Base-by-base conservation (phyloP, 441 rosid genomes). In the Erodium trifolium region DNA sequence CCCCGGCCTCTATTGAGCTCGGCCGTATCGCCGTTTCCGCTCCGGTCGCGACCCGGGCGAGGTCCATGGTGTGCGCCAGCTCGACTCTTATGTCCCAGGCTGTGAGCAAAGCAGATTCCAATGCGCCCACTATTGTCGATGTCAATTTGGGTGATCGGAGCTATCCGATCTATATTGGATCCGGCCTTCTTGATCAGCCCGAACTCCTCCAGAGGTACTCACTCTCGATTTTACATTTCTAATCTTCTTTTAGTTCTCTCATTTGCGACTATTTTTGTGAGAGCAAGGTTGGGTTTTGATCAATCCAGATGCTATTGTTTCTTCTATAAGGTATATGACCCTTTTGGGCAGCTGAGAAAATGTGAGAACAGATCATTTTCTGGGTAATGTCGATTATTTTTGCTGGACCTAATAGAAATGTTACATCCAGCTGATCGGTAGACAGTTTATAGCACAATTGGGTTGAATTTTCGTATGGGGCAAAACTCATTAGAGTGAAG, bases 81-180 rank as follows among this genome's bases (percentile, higher is more conserved):
- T 75, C 92, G 47, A 76, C 87, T 73, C 84, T 87, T 67, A 81
- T 92, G 84, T 91, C 86, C 70, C 86, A 82, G 63, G 78, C 84
- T 2, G 76, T 76, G 47, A 55, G 76, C 43, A 79, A 80, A 29
- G 70, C 80, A 51, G 77, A 77, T 4, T 37, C 41, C 41, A 37
- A 37, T 37, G 41, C 41, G 66, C 92, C 96, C 66, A 87, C 93
- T 0, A 67, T 85, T 69, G 98, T 94, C 35, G 85, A 94, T 10
- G 99, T 94, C 70, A 91, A 90, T 81, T 84, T 94, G 79, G 98
- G 98, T 5, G 59, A 75, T 72, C 87, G 99, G 73, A 94, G 98
- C 77, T 94, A 94, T 73, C 98, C 97, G 59, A 92, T 92, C 71
- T 90, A 92, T 68, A 92, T 90, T 53, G 98, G 97, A 66, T 84